phyloP scores from a whole-genome alignment of 192 early-diverging fungal species.

The Backusella parvicylindrica region DNA sequence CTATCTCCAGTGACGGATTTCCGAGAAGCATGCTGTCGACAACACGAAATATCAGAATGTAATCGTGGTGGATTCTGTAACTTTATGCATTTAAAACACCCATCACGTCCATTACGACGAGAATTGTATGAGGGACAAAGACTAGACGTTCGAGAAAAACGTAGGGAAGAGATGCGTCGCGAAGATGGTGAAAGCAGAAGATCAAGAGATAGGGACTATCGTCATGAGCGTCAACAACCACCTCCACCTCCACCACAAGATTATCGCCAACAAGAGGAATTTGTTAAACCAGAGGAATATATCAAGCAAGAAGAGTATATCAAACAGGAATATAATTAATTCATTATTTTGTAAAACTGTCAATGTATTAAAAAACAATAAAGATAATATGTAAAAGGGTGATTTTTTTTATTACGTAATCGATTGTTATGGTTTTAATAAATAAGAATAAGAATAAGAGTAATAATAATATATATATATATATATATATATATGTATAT shows the following conservation, averaged over 20 bases:
- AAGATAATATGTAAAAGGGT: background rate
- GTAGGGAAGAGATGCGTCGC: slow-evolving; percentile 33
- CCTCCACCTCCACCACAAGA: background rate
- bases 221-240: background rate
- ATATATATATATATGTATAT: too few relatives aligned
- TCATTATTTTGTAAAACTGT: background rate
- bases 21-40: slow-evolving; percentile 95
- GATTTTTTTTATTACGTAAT: background rate
- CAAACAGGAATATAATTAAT: background rate
- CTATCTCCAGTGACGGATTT: slow-evolving; percentile 97
- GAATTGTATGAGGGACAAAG: slow-evolving; percentile 84
- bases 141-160: slow-evolving; percentile 47
- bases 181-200: slow-evolving; percentile 22
- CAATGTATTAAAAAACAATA: background rate
- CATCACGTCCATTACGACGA: slow-evolving; percentile 69
- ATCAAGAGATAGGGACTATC: slow-evolving; percentile 5
- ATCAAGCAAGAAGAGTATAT: background rate
- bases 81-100: slow-evolving; percentile 97
- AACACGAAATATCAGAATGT: slow-evolving; percentile 94
- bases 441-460: background rate
- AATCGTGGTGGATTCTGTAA: slow-evolving; percentile 96
- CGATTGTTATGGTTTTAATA: background rate
- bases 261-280: background rate
- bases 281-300: background rate
- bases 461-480: background rate